A percentile compares a stretch with the other conserved stretches of the same genome.
phyloP scores from a whole-genome alignment of 2,329 filamentous ascomycete species.

The Ilyonectria destructans region DNA sequence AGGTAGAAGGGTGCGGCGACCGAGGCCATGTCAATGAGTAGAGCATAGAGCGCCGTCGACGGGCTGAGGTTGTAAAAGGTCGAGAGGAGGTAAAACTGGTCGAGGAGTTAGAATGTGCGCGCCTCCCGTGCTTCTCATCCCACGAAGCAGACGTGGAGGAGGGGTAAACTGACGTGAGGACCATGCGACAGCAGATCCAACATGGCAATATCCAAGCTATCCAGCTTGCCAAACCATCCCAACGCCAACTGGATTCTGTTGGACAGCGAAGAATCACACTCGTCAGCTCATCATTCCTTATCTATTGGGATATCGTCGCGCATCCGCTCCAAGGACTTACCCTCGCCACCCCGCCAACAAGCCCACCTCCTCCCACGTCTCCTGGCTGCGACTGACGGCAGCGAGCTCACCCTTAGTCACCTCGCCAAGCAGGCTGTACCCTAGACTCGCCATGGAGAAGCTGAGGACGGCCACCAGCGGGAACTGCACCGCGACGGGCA shows the following conservation, averaged over 20 bases:
- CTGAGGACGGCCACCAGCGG: conserved; percentile 69
- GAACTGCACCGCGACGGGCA: conserved; percentile 66
- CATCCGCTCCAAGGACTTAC: conserved; percentile 59
- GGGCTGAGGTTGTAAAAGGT: conserved; percentile 83
- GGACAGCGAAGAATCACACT: not conserved
- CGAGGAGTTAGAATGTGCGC: conserved; percentile 31
- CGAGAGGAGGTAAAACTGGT: conserved; percentile 79
- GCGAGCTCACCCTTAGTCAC: conserved; percentile 78
- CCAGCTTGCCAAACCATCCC: conserved; percentile 82
- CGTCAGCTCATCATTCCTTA: conserved; percentile 21
- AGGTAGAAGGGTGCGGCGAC: conserved; percentile 83
- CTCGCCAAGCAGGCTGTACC: conserved; percentile 75
- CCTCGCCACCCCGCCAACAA: conserved; percentile 69
- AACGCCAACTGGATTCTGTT: conserved; percentile 78
- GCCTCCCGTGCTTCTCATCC: conserved; percentile 2
- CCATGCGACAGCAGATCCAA: conserved; percentile 81
- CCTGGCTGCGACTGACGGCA: conserved; percentile 75
- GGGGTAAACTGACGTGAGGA: conserved; percentile 72
- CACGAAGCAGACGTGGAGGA: conserved; percentile 19
- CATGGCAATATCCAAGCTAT: conserved; percentile 79
- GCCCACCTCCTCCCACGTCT: conserved; percentile 74
- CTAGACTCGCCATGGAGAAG: conserved; percentile 74
- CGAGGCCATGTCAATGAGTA: conserved; percentile 79
- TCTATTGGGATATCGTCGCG: conserved; percentile 7
- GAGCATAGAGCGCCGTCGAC: conserved; percentile 72